Evolutionary conservation across 2,329 filamentous ascomycete species (phyloP).

Genomic region (Alternaria alternata): DNA sequence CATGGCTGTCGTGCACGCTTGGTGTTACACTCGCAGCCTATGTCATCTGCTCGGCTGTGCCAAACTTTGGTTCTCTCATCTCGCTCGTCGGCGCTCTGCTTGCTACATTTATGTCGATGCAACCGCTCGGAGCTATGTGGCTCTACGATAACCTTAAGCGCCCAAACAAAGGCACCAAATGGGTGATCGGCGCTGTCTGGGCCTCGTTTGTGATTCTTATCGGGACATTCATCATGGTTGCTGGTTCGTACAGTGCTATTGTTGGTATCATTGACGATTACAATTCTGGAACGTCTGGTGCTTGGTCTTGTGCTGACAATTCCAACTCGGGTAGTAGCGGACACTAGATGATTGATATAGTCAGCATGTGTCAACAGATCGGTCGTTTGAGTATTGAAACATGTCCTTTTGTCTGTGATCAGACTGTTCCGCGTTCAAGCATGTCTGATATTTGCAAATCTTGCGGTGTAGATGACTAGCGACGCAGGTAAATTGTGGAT

Average conservation of each 20-base stretch:
- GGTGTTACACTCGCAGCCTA: conserved; percentile 7
- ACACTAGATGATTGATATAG: not conserved
- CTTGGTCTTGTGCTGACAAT: conserved; percentile 17
- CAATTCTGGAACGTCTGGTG: conserved; percentile 1
- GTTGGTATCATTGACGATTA: conserved; percentile 12
- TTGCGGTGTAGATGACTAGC: no score
- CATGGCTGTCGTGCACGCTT: conserved; percentile 10
- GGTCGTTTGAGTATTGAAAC: not conserved
- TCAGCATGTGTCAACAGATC: not conserved
- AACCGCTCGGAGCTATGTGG: conserved; percentile 11
- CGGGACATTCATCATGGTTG: conserved; percentile 9
- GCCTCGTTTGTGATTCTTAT: not conserved
- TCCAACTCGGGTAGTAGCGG: not conserved
- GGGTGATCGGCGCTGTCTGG: not conserved
- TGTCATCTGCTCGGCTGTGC: conserved; percentile 10
- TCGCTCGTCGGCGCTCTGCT: conserved; percentile 13
- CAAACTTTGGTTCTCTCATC: conserved; percentile 10
- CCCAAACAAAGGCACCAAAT: not conserved
- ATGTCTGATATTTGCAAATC: no score
- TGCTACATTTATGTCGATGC: conserved; percentile 11
- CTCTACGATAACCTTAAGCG: conserved; percentile 8
- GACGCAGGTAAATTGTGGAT: no score
- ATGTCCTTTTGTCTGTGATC: not conserved
- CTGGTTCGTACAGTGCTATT: conserved; percentile 14
- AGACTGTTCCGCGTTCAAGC: no score